A percentile compares a stretch with the other conserved stretches of the same genome.
These are phyloP conservation scores for Agrocybe chaxingu DNA, from an alignment of 768 basidiomycete species.

Conservation along the genomic window DNA sequence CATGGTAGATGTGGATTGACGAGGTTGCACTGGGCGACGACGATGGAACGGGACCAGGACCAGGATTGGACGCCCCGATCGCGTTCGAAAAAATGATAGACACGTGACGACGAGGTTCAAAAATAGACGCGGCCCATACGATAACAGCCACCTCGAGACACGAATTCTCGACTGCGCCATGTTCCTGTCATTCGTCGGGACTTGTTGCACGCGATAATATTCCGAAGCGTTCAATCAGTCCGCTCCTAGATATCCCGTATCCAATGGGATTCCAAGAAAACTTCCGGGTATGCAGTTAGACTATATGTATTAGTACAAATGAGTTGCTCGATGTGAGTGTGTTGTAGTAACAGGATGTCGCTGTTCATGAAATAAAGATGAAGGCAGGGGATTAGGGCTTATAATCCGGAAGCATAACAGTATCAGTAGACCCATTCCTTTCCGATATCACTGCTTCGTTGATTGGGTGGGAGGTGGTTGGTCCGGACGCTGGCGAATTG, in stretches of 20 bases:
- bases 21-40: background rate
- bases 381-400: conserved; percentile 20
- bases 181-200: too few species aligned
- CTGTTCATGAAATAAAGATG: background rate
- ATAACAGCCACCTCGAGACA: too few species aligned
- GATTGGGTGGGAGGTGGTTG: background rate
- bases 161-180: too few species aligned
- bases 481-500: conserved; percentile 1
- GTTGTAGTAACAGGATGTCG: too few species aligned
- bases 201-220: too few species aligned
- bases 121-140: background rate
- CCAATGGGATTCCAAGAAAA: too few species aligned
- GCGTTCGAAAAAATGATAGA: conserved; percentile 9
- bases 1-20: conserved; percentile 42
- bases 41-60: background rate
- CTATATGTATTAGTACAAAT: too few species aligned
- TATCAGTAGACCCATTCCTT: conserved; percentile 8
- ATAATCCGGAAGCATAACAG: conserved; percentile 21
- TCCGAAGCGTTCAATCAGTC: too few species aligned
- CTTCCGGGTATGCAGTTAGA: too few species aligned
- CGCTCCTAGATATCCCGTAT: too few species aligned
- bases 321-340: too few species aligned
- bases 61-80: conserved; percentile 5
- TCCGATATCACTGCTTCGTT: background rate
- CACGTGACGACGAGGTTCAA: background rate